phyloP scores from a whole-genome alignment of 2,329 filamentous ascomycete species.

The Xylaria sp. region DNA sequence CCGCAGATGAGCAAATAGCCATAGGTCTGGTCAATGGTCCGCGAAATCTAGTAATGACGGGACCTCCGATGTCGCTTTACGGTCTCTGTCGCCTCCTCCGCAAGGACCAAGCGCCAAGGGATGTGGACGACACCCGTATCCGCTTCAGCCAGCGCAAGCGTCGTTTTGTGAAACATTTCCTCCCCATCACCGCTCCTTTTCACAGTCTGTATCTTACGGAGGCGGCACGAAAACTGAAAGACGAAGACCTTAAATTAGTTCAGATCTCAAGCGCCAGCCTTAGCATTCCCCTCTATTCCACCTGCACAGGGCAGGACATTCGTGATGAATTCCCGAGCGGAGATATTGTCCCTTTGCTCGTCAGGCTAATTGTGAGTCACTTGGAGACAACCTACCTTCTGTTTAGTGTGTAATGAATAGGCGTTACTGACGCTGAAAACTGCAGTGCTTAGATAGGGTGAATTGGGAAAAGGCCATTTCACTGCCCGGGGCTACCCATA shows the following conservation, averaged over 20 bases:
- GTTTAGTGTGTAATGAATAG: neutral
- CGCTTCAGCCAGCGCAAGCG: slow-evolving; percentile 95
- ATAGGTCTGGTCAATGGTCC: slow-evolving; percentile 97
- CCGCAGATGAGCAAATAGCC: slow-evolving; percentile 86
- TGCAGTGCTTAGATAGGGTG: slow-evolving; percentile 51
- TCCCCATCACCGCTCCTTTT: slow-evolving; percentile 97
- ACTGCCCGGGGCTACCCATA: slow-evolving; percentile 91
- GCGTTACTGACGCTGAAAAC: neutral
- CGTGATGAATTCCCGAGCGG: slow-evolving; percentile 66
- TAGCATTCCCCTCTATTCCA: slow-evolving; percentile 86
- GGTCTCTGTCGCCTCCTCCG: slow-evolving; percentile 92
- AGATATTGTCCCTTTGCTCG: slow-evolving; percentile 82
- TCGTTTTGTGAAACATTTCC: slow-evolving; percentile 93
- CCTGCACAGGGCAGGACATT: slow-evolving; percentile 84
- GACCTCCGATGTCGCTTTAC: slow-evolving; percentile 92
- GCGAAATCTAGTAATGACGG: slow-evolving; percentile 96
- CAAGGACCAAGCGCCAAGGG: slow-evolving; percentile 95
- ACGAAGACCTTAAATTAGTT: slow-evolving; percentile 84
- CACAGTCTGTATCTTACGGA: slow-evolving; percentile 91
- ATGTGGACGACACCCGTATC: slow-evolving; percentile 89
- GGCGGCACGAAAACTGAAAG: slow-evolving; percentile 75
- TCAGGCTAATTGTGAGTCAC: slow-evolving; percentile 92
- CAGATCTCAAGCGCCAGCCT: slow-evolving; percentile 74
- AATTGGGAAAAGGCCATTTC: slow-evolving; percentile 95
- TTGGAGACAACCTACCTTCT: slow-evolving; percentile 44